A percentile compares a stretch with the other conserved stretches of the same genome.
These are phyloP conservation scores for Massarina eburnea DNA, from an alignment of 2,329 filamentous ascomycete species.

Conservation along the genomic window DNA sequence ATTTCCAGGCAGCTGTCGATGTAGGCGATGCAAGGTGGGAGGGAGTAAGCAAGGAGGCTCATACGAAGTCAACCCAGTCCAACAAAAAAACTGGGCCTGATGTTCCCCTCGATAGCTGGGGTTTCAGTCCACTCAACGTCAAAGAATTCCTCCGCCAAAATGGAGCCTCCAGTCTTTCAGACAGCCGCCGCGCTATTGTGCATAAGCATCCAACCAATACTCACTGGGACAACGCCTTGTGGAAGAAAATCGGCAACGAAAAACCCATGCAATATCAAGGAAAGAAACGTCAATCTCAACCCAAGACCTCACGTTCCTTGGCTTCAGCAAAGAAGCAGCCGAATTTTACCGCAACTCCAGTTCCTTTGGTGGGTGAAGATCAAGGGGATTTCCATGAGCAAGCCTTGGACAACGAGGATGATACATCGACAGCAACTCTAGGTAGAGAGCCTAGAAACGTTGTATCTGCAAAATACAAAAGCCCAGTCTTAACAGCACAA, in stretches of 20 bases:
- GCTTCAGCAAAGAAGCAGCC: too few relatives aligned
- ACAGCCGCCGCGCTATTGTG: constrained; percentile 24
- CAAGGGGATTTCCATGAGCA: too few relatives aligned
- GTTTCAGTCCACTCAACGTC: constrained; percentile 22
- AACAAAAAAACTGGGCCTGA: constrained; percentile 9
- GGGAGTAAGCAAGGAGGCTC: constrained; percentile 46
- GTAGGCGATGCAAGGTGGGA: constrained; percentile 55
- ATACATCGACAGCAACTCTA: not conserved
- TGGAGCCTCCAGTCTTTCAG: constrained; percentile 29
- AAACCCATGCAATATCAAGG: not conserved
- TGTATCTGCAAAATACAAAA: constrained; percentile 3
- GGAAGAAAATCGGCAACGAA: not conserved
- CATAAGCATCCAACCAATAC: constrained; percentile 18
- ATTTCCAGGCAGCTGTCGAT: constrained; percentile 57
- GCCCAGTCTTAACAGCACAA: constrained; percentile 30
- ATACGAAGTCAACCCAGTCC: constrained; percentile 14
- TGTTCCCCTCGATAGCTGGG: constrained; percentile 29
- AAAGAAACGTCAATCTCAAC: too few relatives aligned
- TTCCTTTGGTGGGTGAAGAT: too few relatives aligned
- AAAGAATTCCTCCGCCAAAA: constrained; percentile 22
- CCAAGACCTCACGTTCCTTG: too few relatives aligned
- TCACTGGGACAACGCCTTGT: constrained; percentile 26
- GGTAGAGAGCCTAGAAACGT: too few relatives aligned
- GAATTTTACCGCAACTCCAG: too few relatives aligned
- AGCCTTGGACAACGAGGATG: too few relatives aligned